Evolutionary conservation across 1,139 yeast genomes (phyloP), one percentile per base, ranked within the genome.

Genomic region (Schizosaccharomyces versatilis): DNA sequence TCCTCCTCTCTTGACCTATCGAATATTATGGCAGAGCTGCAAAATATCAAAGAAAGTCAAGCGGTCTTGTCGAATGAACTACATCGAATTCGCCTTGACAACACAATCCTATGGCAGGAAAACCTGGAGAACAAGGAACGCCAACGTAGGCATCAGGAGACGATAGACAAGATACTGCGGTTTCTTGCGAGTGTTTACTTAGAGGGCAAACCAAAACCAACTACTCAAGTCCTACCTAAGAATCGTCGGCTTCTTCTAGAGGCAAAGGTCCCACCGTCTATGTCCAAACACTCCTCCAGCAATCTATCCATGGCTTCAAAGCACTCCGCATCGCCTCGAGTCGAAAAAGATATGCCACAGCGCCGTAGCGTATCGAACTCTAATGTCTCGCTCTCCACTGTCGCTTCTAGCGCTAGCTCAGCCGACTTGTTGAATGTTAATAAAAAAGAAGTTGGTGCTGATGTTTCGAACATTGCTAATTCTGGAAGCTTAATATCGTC

Each of bases 41-140:
- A 84, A 59, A 73, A 73, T 57, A 76, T 90, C 59, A 84, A 83
- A 64, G 72, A 76, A 62, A 84, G 84, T 62, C 98, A 90, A 66
- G 64, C 77, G 60, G 77, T 84, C 9, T 83, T 90, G 36, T 77
- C 86, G 2, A 94, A 86, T 60, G 97, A 90, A 64, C 71, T 90
- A 57, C 71, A 81, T 61, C 73, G 96, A 58, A 79, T 90, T 44
- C 75, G 88, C 59, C 81, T 80, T 60, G 98, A 93, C 64, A 90
- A 90, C 67, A 88, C 85, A 65, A 69, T 85, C 61, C 70, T 90
- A 54, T 90, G 98, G 98, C 80, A 80, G 58, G 98, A 90, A 65
- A 81, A 85, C 63, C 80, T 75, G 63, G 70, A 80, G 56, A 81
- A 93, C 3, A 72, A 96, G 56, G 96, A 90, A 65, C 77, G 93